A percentile compares a stretch with the other conserved stretches of the same genome.
These are phyloP conservation scores for Leccinum obscurum DNA, from an alignment of 768 basidiomycete genomes.

Conservation along the genomic window DNA sequence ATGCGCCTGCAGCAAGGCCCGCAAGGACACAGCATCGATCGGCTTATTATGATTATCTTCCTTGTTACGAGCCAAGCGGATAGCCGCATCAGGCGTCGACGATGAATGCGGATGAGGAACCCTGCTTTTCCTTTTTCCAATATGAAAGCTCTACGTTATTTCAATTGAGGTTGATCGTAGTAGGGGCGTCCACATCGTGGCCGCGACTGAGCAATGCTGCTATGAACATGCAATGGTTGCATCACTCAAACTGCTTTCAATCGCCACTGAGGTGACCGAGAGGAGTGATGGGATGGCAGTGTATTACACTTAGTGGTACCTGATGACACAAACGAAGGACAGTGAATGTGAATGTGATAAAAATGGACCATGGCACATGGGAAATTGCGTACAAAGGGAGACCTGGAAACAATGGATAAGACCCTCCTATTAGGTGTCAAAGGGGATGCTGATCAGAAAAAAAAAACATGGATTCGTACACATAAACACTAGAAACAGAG, in stretches of 20 bases:
- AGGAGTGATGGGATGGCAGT: conserved; percentile 17
- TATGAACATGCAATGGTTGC: neutral
- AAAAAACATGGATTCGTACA: conserved; percentile 21
- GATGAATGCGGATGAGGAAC: conserved; percentile 18
- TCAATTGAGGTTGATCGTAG: conserved; percentile 10
- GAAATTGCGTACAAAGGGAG: conserved; percentile 8
- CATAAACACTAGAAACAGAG: conserved; percentile 17
- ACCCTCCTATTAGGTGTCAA: conserved; percentile 16
- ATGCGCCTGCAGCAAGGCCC: conserved; percentile 21
- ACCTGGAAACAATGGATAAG: conserved; percentile 21
- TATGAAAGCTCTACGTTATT: neutral
- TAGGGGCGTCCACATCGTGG: conserved; percentile 2
- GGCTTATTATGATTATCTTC: conserved; percentile 14
- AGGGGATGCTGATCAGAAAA: conserved; percentile 20
- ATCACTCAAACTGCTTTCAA: conserved; percentile 1
- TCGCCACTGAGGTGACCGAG: neutral
- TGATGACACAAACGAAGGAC: conserved; percentile 31
- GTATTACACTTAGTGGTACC: conserved; percentile 29
- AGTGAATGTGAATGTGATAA: conserved; percentile 18
- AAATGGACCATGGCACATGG: conserved; percentile 19
- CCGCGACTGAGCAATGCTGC: conserved; percentile 11
- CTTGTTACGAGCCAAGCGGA: conserved; percentile 9
- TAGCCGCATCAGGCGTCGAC: conserved; percentile 12
- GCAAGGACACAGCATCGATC: conserved; percentile 13
- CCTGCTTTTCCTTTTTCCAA: conserved; percentile 15